A percentile compares a stretch with the other conserved stretches of the same genome.
Conservation (phyloP, 768 basidiomycete genomes). For the Leccinum longicurvipes region DNA sequence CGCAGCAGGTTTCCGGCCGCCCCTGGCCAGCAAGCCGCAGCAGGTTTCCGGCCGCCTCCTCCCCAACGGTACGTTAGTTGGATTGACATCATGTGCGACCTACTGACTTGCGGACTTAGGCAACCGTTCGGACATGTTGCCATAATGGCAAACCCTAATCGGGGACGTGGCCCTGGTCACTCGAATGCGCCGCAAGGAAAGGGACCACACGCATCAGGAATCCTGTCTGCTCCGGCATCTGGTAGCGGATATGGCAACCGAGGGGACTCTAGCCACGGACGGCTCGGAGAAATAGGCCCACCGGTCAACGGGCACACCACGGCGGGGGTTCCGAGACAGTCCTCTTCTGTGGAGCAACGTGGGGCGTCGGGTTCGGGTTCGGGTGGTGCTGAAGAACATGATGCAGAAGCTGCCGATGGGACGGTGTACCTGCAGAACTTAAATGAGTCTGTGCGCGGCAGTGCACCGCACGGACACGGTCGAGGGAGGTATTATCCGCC, state of each 20-base stretch:
- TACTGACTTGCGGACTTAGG: conserved; percentile 9
- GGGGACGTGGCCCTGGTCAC: conserved; percentile 32
- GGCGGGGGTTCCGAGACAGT: background rate
- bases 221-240: background rate
- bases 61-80: conserved; percentile 22
- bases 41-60: conserved; percentile 62
- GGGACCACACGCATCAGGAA: conserved; percentile 11
- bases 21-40: conserved; percentile 29
- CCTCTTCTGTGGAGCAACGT: background rate
- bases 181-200: conserved; percentile 8
- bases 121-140: conserved; percentile 48
- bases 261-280: conserved; percentile 2
- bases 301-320: conserved; percentile 5
- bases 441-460: conserved; percentile 21
- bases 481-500: conserved; percentile 26
- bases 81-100: background rate
- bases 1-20: conserved; percentile 65
- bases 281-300: conserved; percentile 4
- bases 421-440: background rate
- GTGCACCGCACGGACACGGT: conserved; percentile 33
- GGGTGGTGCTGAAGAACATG: background rate
- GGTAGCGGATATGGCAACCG: background rate
- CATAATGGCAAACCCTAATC: conserved; percentile 77
- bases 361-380: background rate
- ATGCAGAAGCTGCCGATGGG: conserved; percentile 7